Percentiles rank a stretch among this genome's conserved stretches.
phyloP scores from a whole-genome alignment of 2,329 filamentous ascomycete species.

The Tricladium varicosporioides region DNA sequence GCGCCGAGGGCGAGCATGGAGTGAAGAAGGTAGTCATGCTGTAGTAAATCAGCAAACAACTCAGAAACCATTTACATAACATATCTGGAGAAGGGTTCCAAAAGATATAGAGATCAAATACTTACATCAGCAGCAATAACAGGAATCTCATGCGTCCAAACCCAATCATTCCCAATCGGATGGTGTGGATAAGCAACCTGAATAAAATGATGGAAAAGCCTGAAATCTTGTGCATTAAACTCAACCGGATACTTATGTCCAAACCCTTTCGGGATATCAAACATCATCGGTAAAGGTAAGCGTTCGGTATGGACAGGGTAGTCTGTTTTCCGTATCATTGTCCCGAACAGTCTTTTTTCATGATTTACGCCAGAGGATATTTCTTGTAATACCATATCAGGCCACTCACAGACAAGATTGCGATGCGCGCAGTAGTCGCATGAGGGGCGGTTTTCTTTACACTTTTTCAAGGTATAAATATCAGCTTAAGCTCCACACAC shows the following conservation, averaged over 20 bases:
- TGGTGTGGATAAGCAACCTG: conserved; percentile 60
- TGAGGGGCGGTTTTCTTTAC: conserved; percentile 60
- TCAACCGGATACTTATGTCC: conserved; percentile 34
- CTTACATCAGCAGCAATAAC: conserved; percentile 63
- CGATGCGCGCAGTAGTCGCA: conserved; percentile 65
- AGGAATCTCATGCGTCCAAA: conserved; percentile 68
- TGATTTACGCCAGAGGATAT: background rate
- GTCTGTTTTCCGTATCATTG: conserved; percentile 13
- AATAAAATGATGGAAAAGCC: conserved; percentile 67
- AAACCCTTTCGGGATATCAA: conserved; percentile 32
- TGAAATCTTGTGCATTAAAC: conserved; percentile 63
- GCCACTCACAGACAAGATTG: conserved; percentile 63
- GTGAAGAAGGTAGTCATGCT: conserved; percentile 69
- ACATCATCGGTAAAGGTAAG: background rate
- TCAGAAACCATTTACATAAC: background rate
- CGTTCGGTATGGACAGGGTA: background rate
- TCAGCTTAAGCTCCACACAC: background rate
- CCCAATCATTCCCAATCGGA: conserved; percentile 60
- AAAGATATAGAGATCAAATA: background rate
- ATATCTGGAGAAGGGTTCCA: background rate
- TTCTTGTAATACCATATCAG: conserved; percentile 45
- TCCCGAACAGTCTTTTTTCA: conserved; percentile 20
- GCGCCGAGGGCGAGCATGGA: conserved; percentile 67
- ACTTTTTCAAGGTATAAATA: conserved; percentile 45
- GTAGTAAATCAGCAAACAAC: background rate